Evolutionary conservation across 768 basidiomycete genomes (phyloP), one percentile per base, ranked within the genome.

Genomic region (Baorangia bicolor): DNA sequence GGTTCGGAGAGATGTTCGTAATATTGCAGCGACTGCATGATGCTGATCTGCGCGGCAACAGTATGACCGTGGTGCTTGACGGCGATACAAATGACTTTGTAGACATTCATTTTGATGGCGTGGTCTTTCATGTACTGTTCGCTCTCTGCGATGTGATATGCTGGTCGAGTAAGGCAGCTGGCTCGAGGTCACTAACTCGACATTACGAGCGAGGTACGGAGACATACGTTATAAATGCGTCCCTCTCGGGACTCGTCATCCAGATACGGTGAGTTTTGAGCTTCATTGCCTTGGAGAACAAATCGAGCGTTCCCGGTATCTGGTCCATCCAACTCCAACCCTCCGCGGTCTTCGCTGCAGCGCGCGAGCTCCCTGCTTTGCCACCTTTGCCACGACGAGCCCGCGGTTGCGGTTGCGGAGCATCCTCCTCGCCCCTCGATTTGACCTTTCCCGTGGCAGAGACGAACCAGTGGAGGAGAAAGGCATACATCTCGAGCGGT

Each of bases 1-100:
- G 90, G 87, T 65, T 98, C 96, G 0, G 92, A 85, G 21, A 97
- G 82, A 66, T 98, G 96, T 62, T 99, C 97, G 61, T 87, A 92
- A 71, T 95, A 96, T 57, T 95, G 94, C 14, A 99, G 77, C 44
- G 83, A 85, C 67, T 97, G 94, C 73, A 96, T 90, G 72, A 99
- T 91, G 57, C 81, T 83, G 57, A 90, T 95, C 66, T 96, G 94
- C 0, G 92, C 91, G 21, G 87, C 85, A 58, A 90, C 82, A 2
- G 82, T 78, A 61, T 98, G 95, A 4, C 82, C 85, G 59, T 98
- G 94, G 62, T 89, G 84, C 68, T 98, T 98, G 56, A 98, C 93
- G 0, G 96, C 88, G 47, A 88, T 74, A 71, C 94, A 98, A 51
- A 98, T 86, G 61, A 94, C 85, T 64, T 93, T 91, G 78, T 90